Percentiles rank a stretch among this genome's conserved stretches.
These are phyloP conservation scores for Vitis amurensis DNA, from an alignment of 164 flowering plant species.

Conservation along the genomic window DNA sequence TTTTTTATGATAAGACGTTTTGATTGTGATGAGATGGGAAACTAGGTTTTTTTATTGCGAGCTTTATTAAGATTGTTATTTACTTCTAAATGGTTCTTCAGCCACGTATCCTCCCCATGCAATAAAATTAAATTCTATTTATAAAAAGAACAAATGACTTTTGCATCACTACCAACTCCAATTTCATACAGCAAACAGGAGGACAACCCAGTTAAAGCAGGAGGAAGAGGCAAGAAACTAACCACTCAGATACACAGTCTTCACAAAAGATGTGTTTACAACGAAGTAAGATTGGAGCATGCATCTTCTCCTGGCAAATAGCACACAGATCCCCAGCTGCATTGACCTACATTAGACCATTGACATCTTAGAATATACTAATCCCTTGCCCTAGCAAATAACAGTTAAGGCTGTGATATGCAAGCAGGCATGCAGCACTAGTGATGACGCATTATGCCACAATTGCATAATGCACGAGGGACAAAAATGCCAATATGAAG, in stretches of 20 bases:
- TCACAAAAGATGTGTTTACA: slow-evolving; percentile 97
- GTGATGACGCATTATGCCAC: no score
- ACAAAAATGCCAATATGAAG: no score
- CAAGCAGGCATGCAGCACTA: no score
- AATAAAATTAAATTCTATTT: no score
- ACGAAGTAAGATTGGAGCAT: slow-evolving; percentile 86
- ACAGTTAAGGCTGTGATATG: no score
- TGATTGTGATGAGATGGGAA: no score
- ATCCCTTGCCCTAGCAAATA: background rate
- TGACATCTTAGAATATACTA: background rate
- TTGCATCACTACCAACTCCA: background rate
- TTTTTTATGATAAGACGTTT: no score
- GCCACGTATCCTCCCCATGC: no score
- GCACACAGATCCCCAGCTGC: slow-evolving; percentile 97
- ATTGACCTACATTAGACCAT: slow-evolving; percentile 57
- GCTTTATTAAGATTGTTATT: no score
- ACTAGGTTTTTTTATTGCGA: no score
- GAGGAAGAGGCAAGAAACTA: slow-evolving; percentile 18
- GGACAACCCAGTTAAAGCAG: background rate
- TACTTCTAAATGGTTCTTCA: no score
- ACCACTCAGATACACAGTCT: slow-evolving; percentile 98
- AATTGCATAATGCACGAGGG: no score
- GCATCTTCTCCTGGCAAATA: slow-evolving; percentile 98
- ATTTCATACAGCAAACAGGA: background rate
- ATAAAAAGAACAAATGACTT: background rate